A percentile compares a stretch with the other conserved stretches of the same genome.
phyloP scores from a whole-genome alignment of 2,329 filamentous ascomycete genomes.

The Pezicula neosporulosa region DNA sequence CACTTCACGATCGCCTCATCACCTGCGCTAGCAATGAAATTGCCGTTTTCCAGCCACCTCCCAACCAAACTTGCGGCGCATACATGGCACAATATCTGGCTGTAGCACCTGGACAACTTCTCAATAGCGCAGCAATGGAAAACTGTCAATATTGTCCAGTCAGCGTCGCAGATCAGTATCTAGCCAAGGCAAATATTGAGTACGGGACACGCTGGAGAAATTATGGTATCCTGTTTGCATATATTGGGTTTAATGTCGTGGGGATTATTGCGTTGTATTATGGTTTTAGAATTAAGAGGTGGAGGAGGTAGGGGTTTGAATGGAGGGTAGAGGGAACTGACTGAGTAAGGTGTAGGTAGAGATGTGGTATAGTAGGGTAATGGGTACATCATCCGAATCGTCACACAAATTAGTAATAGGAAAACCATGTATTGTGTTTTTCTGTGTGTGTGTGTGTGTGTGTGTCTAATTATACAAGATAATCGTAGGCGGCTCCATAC shows the following conservation, averaged over 20 bases:
- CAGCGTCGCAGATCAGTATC: conserved; percentile 44
- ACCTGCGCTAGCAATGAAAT: conserved; percentile 68
- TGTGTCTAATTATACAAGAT: no score
- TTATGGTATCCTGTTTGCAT: conserved; percentile 60
- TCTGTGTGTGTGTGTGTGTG: no score
- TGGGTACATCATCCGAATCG: no score
- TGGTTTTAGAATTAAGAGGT: no score
- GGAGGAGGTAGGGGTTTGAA: no score
- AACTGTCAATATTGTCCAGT: conserved; percentile 61
- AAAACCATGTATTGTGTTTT: no score
- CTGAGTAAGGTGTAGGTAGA: no score
- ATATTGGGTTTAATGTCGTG: conserved; percentile 52
- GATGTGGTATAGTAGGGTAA: no score
- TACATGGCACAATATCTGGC: conserved; percentile 58
- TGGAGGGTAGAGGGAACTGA: no score
- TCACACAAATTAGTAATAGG: no score
- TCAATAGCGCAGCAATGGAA: conserved; percentile 47
- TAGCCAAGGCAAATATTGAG: conserved; percentile 44
- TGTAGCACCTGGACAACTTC: conserved; percentile 42
- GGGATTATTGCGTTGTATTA: conserved; percentile 52
- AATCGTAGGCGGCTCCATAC: no score
- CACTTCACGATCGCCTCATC: conserved; percentile 61
- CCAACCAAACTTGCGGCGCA: conserved; percentile 50
- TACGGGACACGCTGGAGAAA: conserved; percentile 65
- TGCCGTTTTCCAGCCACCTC: conserved; percentile 58